These are phyloP conservation scores for Xylaria sp. DNA, from an alignment of 2,329 filamentous ascomycete genomes.

Conservation along the genomic window DNA sequence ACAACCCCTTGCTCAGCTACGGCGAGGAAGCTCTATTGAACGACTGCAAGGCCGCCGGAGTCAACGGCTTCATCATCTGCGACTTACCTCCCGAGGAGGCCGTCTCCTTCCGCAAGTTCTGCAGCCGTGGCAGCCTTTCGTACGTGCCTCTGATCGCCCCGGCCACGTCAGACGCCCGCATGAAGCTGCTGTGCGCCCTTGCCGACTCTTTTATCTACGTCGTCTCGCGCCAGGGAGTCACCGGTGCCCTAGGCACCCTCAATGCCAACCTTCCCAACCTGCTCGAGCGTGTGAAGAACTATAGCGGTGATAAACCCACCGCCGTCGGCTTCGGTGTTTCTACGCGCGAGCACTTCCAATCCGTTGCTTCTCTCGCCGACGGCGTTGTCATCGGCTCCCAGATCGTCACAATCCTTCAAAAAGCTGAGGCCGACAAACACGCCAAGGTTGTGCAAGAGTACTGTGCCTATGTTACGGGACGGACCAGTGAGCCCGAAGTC, in stretches of 20 bases:
- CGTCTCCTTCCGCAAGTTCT: slow-evolving; percentile 87
- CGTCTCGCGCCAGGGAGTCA: slow-evolving; percentile 96
- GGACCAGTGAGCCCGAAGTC: slow-evolving; percentile 52
- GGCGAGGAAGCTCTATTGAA: slow-evolving; percentile 89
- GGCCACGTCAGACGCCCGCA: slow-evolving; percentile 88
- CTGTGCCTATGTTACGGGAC: slow-evolving; percentile 74
- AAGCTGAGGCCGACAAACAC: slow-evolving; percentile 72
- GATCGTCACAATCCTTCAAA: slow-evolving; percentile 83
- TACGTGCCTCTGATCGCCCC: slow-evolving; percentile 98
- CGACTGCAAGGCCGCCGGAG: slow-evolving; percentile 83
- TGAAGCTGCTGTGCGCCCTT: slow-evolving; percentile 95
- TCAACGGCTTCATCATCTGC: slow-evolving; percentile 97
- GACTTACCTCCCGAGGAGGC: slow-evolving; percentile 97
- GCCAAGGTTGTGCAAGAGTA: slow-evolving; percentile 85
- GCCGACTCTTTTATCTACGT: slow-evolving; percentile 99
- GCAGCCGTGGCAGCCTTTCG: slow-evolving; percentile 82
- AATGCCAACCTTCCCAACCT: slow-evolving; percentile 85
- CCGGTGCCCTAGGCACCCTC: slow-evolving; percentile 84
- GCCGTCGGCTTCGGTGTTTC: slow-evolving; percentile 97
- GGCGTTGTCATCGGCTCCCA: slow-evolving; percentile 97
- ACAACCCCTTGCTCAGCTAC: slow-evolving; percentile 94
- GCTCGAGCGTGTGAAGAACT: slow-evolving; percentile 86
- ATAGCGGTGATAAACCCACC: slow-evolving; percentile 88
- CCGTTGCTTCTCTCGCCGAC: slow-evolving; percentile 84
- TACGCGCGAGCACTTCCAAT: slow-evolving; percentile 91